Evolutionary conservation across 106 monocot species (phyloP), one percentile per base, ranked within the genome.

Genomic region (Dioscorea zingiberensis): DNA sequence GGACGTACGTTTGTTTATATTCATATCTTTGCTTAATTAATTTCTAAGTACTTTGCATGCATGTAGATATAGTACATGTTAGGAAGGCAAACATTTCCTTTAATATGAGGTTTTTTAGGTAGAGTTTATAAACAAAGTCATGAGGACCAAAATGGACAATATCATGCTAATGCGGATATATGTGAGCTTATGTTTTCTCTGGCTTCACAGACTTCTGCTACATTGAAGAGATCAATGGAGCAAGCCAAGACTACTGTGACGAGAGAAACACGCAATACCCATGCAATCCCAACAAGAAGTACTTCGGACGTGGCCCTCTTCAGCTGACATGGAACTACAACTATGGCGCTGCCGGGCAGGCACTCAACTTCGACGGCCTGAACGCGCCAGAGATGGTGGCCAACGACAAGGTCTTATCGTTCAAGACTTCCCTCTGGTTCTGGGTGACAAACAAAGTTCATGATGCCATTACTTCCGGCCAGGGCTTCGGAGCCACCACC

Each of bases 261-360:
- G 5, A 30, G 30, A 38, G 12, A 47, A 69, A 32, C 68, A 27
- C 16, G 17, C 59, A 68, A 32, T 75, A 53, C 8, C 74, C 58
- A 9, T 75, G 74, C 54, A 53, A 24, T 11, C 30, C 48, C 2
- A 60, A 67, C 24, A 67, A 72, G 46, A 29, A 30, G 1, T 78
- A 78, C 65, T 64, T 69, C 68, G 73, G 74, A 48, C 59, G 74
- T 2, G 74, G 74, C n/a, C 79, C 80, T 2, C 47, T 80, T 11
- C 80, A 80, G 66, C 58, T 70, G 2, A n/a, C 63, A 21, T 79
- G 79, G 79, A 75, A 75, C 71, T 80, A 46, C 70, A 80, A 75
- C 72, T 79, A 79, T 57, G 73, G 73, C 12, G 68, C 73, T 0
- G 62, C 63, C 13, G 78, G 78, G 19, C 0, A 27, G 13, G 26